Conservation (phyloP, 345 rosid species). For the Raphanus raphanistrum region DNA sequence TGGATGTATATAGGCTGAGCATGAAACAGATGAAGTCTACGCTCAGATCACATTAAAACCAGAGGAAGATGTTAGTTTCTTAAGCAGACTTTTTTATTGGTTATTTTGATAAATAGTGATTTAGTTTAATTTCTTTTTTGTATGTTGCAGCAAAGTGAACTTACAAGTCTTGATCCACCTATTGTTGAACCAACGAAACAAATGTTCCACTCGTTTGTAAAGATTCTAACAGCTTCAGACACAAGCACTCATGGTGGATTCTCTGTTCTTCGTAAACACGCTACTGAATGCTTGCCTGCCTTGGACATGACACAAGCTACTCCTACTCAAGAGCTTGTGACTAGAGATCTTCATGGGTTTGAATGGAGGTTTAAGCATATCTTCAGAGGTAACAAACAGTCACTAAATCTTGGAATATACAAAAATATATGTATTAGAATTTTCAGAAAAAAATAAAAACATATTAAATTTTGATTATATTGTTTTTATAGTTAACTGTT, state of each 20-base stretch:
- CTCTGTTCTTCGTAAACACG: constrained; percentile 87
- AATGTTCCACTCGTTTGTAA: constrained; percentile 66
- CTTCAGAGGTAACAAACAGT: constrained; percentile 55
- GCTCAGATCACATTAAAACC: constrained; percentile 85
- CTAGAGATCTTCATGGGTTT: constrained; percentile 77
- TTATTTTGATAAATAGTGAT: neutral
- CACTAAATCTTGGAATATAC: neutral
- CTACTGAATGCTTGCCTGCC: constrained; percentile 73
- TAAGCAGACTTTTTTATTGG: neutral
- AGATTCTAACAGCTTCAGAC: constrained; percentile 85
- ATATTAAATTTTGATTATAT: neutral
- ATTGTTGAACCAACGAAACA: constrained; percentile 49
- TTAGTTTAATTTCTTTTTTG: too few relatives aligned
- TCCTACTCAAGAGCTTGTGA: constrained; percentile 69
- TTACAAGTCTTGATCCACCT: constrained; percentile 54
- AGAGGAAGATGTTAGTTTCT: constrained; percentile 56
- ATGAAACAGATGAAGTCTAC: constrained; percentile 86
- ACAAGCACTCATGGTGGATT: constrained; percentile 96
- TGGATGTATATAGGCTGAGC: constrained; percentile 54
- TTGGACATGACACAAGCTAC: constrained; percentile 40
- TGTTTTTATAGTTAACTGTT: neutral
- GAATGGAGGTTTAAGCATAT: constrained; percentile 89
- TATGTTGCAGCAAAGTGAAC: constrained; percentile 60
- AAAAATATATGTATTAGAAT: neutral
- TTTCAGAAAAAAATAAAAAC: too few relatives aligned